A percentile compares a stretch with the other conserved stretches of the same genome.
phyloP scores from a whole-genome alignment of 2,329 filamentous ascomycete genomes.

The Didymella keratinophila region DNA sequence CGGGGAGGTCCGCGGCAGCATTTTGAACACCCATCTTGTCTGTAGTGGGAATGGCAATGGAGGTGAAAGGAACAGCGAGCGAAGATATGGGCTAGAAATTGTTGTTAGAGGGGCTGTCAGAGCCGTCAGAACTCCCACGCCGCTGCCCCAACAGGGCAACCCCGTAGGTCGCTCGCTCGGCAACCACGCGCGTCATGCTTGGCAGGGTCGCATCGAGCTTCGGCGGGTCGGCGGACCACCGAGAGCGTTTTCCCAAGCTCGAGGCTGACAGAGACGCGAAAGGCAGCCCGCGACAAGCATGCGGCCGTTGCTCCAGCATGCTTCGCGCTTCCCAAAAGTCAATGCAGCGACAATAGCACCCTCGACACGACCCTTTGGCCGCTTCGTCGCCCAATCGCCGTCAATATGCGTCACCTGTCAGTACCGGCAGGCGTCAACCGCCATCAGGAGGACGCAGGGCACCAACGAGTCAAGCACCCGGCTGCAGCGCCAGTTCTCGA shows the following conservation, averaged over 20 bases:
- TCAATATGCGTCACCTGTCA: constrained; percentile 44
- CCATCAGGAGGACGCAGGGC: constrained; percentile 5
- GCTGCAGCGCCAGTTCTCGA: constrained; percentile 29
- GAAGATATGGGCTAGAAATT: constrained; percentile 9
- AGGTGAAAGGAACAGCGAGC: constrained; percentile 7
- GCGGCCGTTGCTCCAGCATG: constrained; percentile 53
- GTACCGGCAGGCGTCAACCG: constrained; percentile 36
- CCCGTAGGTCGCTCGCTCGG: constrained; percentile 9
- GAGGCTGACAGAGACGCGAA: constrained; percentile 34
- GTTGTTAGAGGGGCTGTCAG: constrained; percentile 18
- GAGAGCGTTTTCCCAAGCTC: constrained; percentile 22
- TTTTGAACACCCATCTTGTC: constrained; percentile 46
- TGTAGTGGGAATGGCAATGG: constrained; percentile 4
- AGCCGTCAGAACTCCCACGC: background rate
- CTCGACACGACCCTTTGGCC: constrained; percentile 22
- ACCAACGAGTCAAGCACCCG: constrained; percentile 5
- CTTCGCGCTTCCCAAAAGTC: constrained; percentile 44
- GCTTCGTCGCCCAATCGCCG: constrained; percentile 20
- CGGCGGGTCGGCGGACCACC: constrained; percentile 26
- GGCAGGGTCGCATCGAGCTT: constrained; percentile 36
- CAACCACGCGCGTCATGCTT: constrained; percentile 32
- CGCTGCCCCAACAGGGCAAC: constrained; percentile 14
- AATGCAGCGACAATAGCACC: constrained; percentile 26
- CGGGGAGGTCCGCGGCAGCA: constrained; percentile 51
- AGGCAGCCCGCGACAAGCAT: constrained; percentile 40